phyloP scores from a whole-genome alignment of 495 filamentous ascomycete genomes.

The Rostrohypoxylon terebratum region DNA sequence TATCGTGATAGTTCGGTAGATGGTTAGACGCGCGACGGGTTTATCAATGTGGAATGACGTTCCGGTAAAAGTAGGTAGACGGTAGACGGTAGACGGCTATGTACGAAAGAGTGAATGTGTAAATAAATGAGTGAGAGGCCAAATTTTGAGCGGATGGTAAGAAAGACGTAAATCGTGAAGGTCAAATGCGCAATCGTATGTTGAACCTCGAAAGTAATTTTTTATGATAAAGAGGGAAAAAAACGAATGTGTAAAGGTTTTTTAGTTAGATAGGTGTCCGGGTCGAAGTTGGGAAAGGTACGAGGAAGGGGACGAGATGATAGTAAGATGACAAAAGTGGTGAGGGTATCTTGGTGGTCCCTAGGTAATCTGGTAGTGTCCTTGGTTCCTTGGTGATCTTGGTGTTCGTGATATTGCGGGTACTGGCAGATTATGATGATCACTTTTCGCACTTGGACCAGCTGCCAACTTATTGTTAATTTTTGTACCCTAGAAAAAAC shows the following conservation, averaged over 20 bases:
- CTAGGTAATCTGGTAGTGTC: not conserved
- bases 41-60: conserved; percentile 23
- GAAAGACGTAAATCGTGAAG: not conserved
- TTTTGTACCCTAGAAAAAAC: not conserved
- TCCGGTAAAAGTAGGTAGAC: conserved; percentile 31
- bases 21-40: conserved; percentile 22
- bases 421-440: not conserved
- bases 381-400: not conserved
- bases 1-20: conserved; percentile 36
- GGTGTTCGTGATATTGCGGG: not conserved
- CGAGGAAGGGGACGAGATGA: not conserved
- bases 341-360: not conserved
- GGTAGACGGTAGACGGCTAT: not conserved
- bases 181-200: conserved; percentile 1
- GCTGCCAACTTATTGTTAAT: not conserved
- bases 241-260: conserved; percentile 9
- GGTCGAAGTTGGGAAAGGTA: not conserved
- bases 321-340: not conserved
- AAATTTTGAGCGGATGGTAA: not conserved
- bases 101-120: not conserved
- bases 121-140: conserved; percentile 10
- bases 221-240: conserved; percentile 5
- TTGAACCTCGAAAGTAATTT: not conserved
- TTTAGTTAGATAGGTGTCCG: not conserved
- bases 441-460: not conserved